Evolutionary conservation across 2,329 filamentous ascomycete species (phyloP).

Genomic region (Alternaria sp.): DNA sequence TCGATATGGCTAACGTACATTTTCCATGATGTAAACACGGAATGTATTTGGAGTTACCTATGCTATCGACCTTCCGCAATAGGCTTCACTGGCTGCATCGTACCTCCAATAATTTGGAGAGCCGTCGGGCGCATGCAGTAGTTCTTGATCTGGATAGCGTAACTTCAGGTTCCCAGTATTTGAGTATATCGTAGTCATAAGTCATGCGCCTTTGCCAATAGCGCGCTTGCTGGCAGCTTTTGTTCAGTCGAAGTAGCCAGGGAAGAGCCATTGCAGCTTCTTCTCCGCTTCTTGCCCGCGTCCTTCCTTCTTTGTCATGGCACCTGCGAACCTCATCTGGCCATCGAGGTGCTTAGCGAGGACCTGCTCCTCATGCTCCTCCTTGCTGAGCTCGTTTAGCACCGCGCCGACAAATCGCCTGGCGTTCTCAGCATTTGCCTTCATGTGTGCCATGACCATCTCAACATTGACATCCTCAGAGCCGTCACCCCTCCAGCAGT

Average conservation of each 20-base stretch:
- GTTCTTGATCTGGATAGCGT: background rate
- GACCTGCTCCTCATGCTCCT: constrained; percentile 79
- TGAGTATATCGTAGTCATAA: constrained; percentile 1
- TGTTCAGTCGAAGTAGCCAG: constrained; percentile 71
- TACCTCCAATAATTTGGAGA: constrained; percentile 5
- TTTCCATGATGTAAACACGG: constrained; percentile 32
- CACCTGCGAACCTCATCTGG: constrained; percentile 77
- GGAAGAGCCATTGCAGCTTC: constrained; percentile 88
- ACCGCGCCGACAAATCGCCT: constrained; percentile 85
- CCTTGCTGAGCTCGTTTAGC: constrained; percentile 81
- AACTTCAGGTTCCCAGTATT: background rate
- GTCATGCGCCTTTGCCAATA: background rate
- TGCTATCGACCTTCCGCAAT: constrained; percentile 27
- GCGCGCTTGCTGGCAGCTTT: background rate
- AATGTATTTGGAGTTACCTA: constrained; percentile 2
- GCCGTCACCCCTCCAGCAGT: constrained; percentile 89
- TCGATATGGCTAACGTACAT: constrained; percentile 22
- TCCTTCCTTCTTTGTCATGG: constrained; percentile 82
- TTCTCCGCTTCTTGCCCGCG: constrained; percentile 77
- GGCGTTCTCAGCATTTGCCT: constrained; percentile 88
- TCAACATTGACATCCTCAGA: constrained; percentile 85
- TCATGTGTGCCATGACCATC: constrained; percentile 98
- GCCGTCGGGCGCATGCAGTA: constrained; percentile 4
- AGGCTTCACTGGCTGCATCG: constrained; percentile 7
- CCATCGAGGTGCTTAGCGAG: constrained; percentile 83